Conservation (phyloP, 352 stramenopile species). For the Pythium monospermum region DNA sequence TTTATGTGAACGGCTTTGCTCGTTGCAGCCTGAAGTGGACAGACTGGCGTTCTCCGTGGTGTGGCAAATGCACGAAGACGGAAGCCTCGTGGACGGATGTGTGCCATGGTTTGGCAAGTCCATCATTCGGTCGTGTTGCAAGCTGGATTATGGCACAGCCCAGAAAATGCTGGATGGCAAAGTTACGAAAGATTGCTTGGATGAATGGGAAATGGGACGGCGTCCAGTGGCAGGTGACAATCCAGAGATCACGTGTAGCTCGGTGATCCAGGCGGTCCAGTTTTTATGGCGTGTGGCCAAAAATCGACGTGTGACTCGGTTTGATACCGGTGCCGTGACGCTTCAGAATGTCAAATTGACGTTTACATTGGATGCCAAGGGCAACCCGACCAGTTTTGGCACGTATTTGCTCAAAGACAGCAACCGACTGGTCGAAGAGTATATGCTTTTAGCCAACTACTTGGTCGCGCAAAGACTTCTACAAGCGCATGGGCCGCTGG, state of each 20-base stretch:
- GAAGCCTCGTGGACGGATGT: slow-evolving; percentile 83
- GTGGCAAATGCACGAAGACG: slow-evolving; percentile 96
- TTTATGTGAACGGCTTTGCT: slow-evolving; percentile 96
- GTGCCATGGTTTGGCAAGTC: slow-evolving; percentile 95
- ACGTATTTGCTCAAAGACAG: slow-evolving; percentile 93
- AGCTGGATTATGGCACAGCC: slow-evolving; percentile 95
- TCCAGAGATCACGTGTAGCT: slow-evolving; percentile 38
- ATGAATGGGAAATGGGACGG: slow-evolving; percentile 60
- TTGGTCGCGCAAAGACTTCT: slow-evolving; percentile 95
- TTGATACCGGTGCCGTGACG: slow-evolving; percentile 90
- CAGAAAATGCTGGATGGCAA: slow-evolving; percentile 95
- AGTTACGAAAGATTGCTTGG: slow-evolving; percentile 62
- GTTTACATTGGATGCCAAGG: slow-evolving; percentile 91
- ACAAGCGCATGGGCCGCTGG: slow-evolving; percentile 73
- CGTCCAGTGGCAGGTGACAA: slow-evolving; percentile 43
- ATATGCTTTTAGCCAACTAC: slow-evolving; percentile 98
- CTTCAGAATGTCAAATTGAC: slow-evolving; percentile 93
- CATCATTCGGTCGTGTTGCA: slow-evolving; percentile 96
- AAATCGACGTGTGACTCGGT: slow-evolving; percentile 76
- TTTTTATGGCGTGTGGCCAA: slow-evolving; percentile 58
- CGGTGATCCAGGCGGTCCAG: slow-evolving; percentile 63
- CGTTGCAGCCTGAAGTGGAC: slow-evolving; percentile 95
- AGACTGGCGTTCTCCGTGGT: slow-evolving; percentile 93
- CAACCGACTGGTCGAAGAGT: slow-evolving; percentile 96
- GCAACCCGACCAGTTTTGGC: slow-evolving; percentile 83